Evolutionary conservation across 176 grass and related monocot species (phyloP).

Genomic region (Panicum miliaceum): DNA sequence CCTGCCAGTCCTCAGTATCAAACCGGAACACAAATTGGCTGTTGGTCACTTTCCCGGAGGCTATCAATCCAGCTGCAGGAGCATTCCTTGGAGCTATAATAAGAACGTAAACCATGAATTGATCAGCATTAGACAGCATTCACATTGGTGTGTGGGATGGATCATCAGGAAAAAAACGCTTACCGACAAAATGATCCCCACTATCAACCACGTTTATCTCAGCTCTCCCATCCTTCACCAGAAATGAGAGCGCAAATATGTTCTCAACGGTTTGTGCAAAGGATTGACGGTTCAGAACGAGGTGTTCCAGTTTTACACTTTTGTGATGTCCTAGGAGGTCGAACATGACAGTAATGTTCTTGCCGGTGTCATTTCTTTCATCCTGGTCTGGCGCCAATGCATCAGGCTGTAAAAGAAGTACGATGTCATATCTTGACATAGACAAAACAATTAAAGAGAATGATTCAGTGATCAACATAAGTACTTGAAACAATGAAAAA

Average conservation of each 20-base stretch:
- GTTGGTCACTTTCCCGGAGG: slow-evolving; percentile 37
- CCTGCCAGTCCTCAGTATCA: slow-evolving; percentile 54
- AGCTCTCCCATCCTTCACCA: slow-evolving; percentile 54
- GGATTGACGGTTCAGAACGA: slow-evolving; percentile 43
- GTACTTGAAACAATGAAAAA: not conserved
- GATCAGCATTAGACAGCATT: not conserved
- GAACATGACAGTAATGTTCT: slow-evolving; percentile 49
- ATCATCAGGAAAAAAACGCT: not conserved
- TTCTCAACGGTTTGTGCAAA: slow-evolving; percentile 58
- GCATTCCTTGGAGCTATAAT: slow-evolving; percentile 53
- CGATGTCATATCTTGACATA: not conserved
- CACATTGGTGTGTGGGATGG: not conserved
- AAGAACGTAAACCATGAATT: not conserved
- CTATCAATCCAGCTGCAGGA: slow-evolving; percentile 43
- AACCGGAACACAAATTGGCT: slow-evolving; percentile 56
- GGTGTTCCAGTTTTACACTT: slow-evolving; percentile 40
- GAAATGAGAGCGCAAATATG: slow-evolving; percentile 59
- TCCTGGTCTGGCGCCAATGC: slow-evolving; percentile 4
- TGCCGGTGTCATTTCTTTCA: slow-evolving; percentile 46
- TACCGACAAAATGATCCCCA: slow-evolving; percentile 48
- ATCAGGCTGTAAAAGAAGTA: slow-evolving; percentile 39
- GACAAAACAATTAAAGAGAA: not conserved
- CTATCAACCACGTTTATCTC: slow-evolving; percentile 38
- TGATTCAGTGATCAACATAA: not conserved
- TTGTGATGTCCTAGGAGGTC: slow-evolving; percentile 31